These are phyloP conservation scores for Periglandula ipomoeae DNA, from an alignment of 2,329 filamentous ascomycete species.

Conservation along the genomic window DNA sequence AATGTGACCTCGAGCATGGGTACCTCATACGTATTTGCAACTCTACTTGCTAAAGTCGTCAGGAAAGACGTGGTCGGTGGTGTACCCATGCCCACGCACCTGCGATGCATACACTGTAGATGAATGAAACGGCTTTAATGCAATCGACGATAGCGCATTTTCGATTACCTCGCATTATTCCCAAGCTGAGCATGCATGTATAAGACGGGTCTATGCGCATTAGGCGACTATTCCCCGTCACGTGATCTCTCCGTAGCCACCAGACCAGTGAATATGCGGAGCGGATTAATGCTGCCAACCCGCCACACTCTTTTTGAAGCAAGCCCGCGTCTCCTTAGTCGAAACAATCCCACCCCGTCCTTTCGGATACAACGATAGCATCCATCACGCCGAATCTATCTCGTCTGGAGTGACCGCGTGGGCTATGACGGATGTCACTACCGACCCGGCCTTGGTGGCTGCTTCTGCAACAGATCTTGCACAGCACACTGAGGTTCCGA, in stretches of 20 bases:
- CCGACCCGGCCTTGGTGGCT: slow-evolving; percentile 29
- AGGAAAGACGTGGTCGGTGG: neutral
- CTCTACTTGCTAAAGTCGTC: neutral
- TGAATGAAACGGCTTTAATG: slow-evolving; percentile 2
- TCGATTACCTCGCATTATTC: neutral
- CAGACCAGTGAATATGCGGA: too few relatives aligned
- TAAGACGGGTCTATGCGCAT: neutral
- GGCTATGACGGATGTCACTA: slow-evolving; percentile 27
- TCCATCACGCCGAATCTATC: slow-evolving; percentile 4
- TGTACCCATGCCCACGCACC: neutral
- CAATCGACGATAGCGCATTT: slow-evolving; percentile 1
- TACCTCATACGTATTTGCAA: too few relatives aligned
- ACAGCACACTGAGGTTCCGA: slow-evolving; percentile 5
- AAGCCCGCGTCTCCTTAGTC: slow-evolving; percentile 23
- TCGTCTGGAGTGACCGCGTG: neutral
- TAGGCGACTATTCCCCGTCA: neutral
- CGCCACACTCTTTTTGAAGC: slow-evolving; percentile 21
- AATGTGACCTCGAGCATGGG: too few relatives aligned
- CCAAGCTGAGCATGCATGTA: neutral
- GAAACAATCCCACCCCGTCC: slow-evolving; percentile 24
- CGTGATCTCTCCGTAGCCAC: too few relatives aligned
- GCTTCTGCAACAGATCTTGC: slow-evolving; percentile 22
- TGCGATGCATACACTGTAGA: neutral
- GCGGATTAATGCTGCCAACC: slow-evolving; percentile 14
- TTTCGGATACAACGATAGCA: slow-evolving; percentile 33